Base-by-base conservation (phyloP, 2,329 filamentous ascomycete genomes). In the Penicillium hordei region DNA sequence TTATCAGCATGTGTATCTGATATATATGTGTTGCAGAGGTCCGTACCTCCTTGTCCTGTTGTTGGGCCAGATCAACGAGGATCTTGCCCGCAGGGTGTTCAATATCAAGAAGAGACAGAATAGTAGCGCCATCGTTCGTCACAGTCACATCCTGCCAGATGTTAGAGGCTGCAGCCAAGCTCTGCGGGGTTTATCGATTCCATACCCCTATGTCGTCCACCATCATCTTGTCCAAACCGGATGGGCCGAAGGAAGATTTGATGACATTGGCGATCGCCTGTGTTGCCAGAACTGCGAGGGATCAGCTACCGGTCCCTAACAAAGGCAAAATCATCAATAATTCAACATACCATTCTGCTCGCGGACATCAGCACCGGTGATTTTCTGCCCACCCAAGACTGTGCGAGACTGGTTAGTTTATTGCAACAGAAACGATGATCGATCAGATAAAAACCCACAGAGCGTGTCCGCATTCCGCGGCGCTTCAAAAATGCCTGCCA, bases 141-240 rank as follows among this genome's bases (percentile, higher is more conserved):
- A 99, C 94, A 60, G 94, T 99, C 59, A 99, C 94, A 81, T 99
- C 94, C 89, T 91, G 63, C 21, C 52, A 60, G 43, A 65, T 33
- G 65, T 73, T 53, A 68, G 60, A 55, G 62, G 59, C 57, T 55
- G 51, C 62, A 50, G 55, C 48, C 51, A 51, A 58, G 48, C 49
- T 55, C 38, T 58, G 65, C 58, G 65, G 65, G 67, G 62, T 63
- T 59, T 55, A 64, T 61, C 39, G 36, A 48, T 46, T 62, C 70
- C 87, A 69, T 85, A 91, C 89, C 73, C 94, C 94, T 76, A 99
- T 97, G 75, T 99, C 94, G 80, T 99, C 94, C 70, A 99, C 94
- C 94, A 99, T 97, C 94, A 99, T 99, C 86, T 99, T 99, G 77
- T 99, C 94, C 66, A 99, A 85, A 48, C 94, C 94, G 62, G 91